Percentiles rank a stretch among this genome's conserved stretches.
Evolutionary conservation across 805 yeast genomes (phyloP).

Genomic region (Cyberlindnera suaveolens): DNA sequence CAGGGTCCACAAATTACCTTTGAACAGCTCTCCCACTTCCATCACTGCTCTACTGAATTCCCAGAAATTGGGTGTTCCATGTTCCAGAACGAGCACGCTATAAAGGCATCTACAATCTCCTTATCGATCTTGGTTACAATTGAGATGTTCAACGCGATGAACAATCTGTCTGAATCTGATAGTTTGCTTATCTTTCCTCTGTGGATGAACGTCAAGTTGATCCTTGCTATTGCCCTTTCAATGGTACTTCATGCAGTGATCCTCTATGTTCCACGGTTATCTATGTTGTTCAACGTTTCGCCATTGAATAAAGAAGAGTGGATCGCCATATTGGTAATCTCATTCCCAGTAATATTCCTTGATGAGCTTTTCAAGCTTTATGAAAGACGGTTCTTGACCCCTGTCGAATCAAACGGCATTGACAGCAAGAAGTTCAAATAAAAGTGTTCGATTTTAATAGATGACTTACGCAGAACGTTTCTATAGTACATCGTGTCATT

Average conservation of each 20-base stretch:
- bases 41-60: constrained; percentile 26
- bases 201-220: constrained; percentile 32
- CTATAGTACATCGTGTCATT: constrained; percentile 1
- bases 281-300: constrained; percentile 27
- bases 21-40: constrained; percentile 30
- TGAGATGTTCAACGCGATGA: constrained; percentile 37
- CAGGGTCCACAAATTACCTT: constrained; percentile 32
- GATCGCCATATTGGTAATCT: constrained; percentile 29
- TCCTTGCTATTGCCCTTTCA: constrained; percentile 31
- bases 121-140: constrained; percentile 33
- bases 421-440: too few species aligned
- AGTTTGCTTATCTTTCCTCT: constrained; percentile 31
- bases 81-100: constrained; percentile 23
- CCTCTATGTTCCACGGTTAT: constrained; percentile 29
- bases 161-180: constrained; percentile 33
- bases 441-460: too few species aligned
- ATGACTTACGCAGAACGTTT: background rate
- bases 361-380: constrained; percentile 32
- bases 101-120: constrained; percentile 33
- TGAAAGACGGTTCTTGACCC: constrained; percentile 23
- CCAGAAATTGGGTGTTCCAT: constrained; percentile 30
- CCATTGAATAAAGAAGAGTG: constrained; percentile 30
- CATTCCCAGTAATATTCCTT: constrained; percentile 30
- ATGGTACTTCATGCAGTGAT: constrained; percentile 28
- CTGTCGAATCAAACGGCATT: background rate